Percentiles rank a stretch among this genome's conserved stretches.
Evolutionary conservation across 306 rosid species (phyloP).

Genomic region (Parietaria judaica): DNA sequence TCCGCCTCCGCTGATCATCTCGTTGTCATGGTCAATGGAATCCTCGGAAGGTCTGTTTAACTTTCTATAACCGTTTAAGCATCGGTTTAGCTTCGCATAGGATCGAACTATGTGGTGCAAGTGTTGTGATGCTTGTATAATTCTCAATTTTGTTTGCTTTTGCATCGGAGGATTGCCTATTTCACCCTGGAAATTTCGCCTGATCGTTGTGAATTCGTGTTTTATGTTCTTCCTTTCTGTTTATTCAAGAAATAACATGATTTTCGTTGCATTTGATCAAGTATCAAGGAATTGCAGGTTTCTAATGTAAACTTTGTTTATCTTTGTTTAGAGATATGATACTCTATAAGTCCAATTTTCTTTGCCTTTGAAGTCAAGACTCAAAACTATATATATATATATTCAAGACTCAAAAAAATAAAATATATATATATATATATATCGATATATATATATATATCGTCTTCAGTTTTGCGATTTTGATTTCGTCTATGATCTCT

Average conservation of each 20-base stretch:
- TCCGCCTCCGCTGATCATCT: constrained; percentile 84
- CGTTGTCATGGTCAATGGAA: constrained; percentile 89
- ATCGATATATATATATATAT: too few relatives aligned
- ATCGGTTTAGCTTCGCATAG: neutral
- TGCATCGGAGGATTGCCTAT: neutral
- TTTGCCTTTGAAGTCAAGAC: too few relatives aligned
- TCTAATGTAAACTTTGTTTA: too few relatives aligned
- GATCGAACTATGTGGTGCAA: neutral
- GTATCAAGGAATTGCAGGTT: too few relatives aligned
- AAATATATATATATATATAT: too few relatives aligned
- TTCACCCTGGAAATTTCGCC: neutral
- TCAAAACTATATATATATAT: too few relatives aligned
- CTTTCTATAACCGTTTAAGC: neutral
- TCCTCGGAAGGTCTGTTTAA: constrained; percentile 63
- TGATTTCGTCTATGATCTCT: too few relatives aligned
- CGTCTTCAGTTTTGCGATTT: too few relatives aligned
- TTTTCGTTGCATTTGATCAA: neutral
- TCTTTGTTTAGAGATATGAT: too few relatives aligned
- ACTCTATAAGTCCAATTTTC: too few relatives aligned
- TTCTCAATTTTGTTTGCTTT: neutral
- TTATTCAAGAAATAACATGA: neutral
- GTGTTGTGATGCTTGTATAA: neutral
- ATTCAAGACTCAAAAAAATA: too few relatives aligned
- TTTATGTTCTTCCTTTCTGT: neutral
- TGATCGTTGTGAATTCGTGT: neutral